These are phyloP conservation scores for Thalassiosira profunda DNA, from an alignment of 108 stramenopile genomes.

Conservation along the genomic window DNA sequence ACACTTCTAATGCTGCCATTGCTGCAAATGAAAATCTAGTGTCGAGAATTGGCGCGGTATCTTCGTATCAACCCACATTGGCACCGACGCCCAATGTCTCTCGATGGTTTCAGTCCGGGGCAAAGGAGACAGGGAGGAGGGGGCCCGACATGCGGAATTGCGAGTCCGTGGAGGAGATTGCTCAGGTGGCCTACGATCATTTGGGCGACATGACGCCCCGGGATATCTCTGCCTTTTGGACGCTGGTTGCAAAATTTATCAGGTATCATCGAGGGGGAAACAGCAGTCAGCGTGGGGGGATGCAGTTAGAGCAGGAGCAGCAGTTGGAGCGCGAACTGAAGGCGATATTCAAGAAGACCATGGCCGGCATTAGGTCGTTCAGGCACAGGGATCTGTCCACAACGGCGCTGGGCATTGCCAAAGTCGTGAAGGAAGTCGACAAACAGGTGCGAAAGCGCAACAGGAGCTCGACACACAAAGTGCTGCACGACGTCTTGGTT, in stretches of 20 bases:
- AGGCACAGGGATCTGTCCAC: background rate
- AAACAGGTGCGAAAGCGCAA: background rate
- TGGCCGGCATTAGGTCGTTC: background rate
- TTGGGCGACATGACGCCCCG: background rate
- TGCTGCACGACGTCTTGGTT: background rate
- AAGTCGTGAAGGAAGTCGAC: background rate
- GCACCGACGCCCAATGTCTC: too few relatives aligned
- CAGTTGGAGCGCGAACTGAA: background rate
- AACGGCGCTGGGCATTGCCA: background rate
- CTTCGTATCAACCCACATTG: too few relatives aligned
- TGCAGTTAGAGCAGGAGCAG: background rate
- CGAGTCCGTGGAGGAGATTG: background rate
- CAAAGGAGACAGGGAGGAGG: background rate
- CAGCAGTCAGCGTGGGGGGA: background rate
- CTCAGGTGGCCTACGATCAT: background rate
- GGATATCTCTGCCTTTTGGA: slow-evolving; percentile 3
- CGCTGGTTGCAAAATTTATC: background rate
- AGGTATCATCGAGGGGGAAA: background rate
- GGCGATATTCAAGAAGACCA: background rate
- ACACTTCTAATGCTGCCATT: too few relatives aligned
- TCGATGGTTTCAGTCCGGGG: too few relatives aligned
- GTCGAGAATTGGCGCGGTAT: too few relatives aligned
- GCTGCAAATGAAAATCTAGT: too few relatives aligned
- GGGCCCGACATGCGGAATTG: slow-evolving; percentile 7
- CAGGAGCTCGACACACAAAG: background rate